Base-by-base conservation (phyloP, 2,329 filamentous ascomycete species). In the Beauveria pseudobassiana region DNA sequence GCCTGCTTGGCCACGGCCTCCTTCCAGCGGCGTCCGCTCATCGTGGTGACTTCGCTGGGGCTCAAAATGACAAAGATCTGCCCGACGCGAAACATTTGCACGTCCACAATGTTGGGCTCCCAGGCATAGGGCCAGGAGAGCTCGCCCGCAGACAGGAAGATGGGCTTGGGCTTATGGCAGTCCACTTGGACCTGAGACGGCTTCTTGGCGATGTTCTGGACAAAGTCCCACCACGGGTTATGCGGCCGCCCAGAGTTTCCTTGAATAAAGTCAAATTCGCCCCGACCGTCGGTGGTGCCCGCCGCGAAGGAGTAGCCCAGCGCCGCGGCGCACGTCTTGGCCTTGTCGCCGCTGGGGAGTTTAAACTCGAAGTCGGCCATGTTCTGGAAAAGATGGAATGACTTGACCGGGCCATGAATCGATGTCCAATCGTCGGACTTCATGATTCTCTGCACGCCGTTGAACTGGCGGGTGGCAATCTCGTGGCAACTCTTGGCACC, bases 261-360 rank as follows among this genome's bases (percentile, higher is more conserved):
- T 71, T 98, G 93, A 1, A 90, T 95, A 72, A 97, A 97, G 74
- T 97, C 93, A 69, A 96, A 96, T 0, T 86, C 87, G 1, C 93
- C 93, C 0, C 93, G 93, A 3, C 93, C 91, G 71, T 98, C 93
- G 0, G 91, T 90, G 0, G 93, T 97, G 12, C 93, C 93, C 1
- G 90, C 93, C 0, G 93, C 93, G 71, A 97, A 97, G 0, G 90
- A 92, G 71, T 95, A 96, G 5, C 93, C 93, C 63, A 98, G 77
- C 0, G 92, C 91, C 0, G 93, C 92, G 3, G 92, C 87, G 68
- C 93, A 98, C 0, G 93, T 96, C 53, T 76, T 80, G 9, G 87
- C 89, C 38, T 76, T 76, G 2, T 84, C 85, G 52, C 90, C 89
- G 66, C 96, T 91, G 0, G 87, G 82, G 1, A 92, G 84, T 3